Base-by-base conservation (phyloP, 2,329 filamentous ascomycete genomes). In the Thielaviopsis populi region DNA sequence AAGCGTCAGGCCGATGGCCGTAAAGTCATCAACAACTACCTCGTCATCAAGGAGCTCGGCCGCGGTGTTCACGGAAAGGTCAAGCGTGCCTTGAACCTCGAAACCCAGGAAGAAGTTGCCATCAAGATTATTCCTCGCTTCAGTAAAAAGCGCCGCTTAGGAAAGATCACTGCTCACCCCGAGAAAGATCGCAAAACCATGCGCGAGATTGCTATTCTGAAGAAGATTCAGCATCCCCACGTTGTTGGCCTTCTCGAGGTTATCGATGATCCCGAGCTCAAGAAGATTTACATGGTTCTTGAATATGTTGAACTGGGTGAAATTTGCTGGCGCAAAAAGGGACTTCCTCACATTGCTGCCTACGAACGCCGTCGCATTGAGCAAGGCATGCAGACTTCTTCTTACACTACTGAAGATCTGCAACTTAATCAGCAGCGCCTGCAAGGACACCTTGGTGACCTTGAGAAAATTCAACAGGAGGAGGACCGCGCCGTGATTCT, bases 121-220 rank as follows among this genome's bases (percentile, higher is more conserved):
- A 96, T 99, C 80, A 99, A 99, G 77, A 99, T 99, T 70, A 95
- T 99, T 58, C 90, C 95, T 65, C 85, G 94, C 43, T 96, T 94
- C 72, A 95, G 92, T 62, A 96, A 95, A 76, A 90, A 89, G 70
- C 85, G 91, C 64, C 88, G 92, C 30, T 80, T 99, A n/a, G 94
- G 94, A 62, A 88, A 88, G 71, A 86, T 92, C 64, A 85, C 80
- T 1, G 82, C 83, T 67, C 75, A 77, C 70, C 83, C 81, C 2
- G 81, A 85, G 70, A 62, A 63, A 13, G 61, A 62, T 46, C 86
- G 89, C 73, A 92, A 91, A 77, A 90, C 89, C 64, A 96, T 96
- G 77, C 87, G 88, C 72, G 94, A 99, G 76, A 95, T 99, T 68
- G 94, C 94, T 71, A 97, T 99, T 65, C 79, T 99, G 70, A 99